Conservation (phyloP, 257 asterid species). For the Jacaranda mimosifolia region DNA sequence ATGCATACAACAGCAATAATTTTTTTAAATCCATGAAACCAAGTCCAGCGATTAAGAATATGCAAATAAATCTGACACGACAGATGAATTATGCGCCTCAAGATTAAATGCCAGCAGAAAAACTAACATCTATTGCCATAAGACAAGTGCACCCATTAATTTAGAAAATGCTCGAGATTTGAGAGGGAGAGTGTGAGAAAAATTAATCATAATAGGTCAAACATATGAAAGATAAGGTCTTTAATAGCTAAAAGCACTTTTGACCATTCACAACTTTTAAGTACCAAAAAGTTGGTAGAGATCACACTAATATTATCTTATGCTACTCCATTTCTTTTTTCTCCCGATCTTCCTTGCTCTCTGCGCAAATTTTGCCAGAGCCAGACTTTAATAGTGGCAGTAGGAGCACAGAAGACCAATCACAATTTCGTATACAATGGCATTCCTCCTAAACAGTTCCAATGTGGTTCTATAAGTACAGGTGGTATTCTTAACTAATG, state of each 20-base stretch:
- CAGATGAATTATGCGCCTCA: not conserved
- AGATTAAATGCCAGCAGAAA: not conserved
- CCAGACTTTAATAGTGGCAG: not conserved
- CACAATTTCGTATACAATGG: too few relatives aligned
- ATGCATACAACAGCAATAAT: not conserved
- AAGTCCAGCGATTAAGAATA: not conserved
- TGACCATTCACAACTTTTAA: not conserved
- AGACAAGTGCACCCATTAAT: not conserved
- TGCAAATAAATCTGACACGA: not conserved
- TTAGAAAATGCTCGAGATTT: not conserved
- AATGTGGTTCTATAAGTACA: too few relatives aligned
- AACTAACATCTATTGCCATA: not conserved
- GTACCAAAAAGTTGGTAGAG: not conserved
- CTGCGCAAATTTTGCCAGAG: not conserved
- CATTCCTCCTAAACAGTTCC: too few relatives aligned
- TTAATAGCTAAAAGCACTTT: not conserved
- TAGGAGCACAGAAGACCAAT: too few relatives aligned
- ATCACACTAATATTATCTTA: conserved; percentile 17
- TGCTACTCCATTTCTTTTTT: not conserved
- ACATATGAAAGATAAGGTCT: conserved; percentile 3
- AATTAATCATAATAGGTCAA: not conserved
- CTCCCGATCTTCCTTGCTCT: not conserved
- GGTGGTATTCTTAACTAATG: too few relatives aligned
- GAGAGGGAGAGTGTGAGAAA: not conserved
- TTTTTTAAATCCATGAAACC: not conserved